These are phyloP conservation scores for Diaporthe sp. DNA, from an alignment of 2,329 filamentous ascomycete species.

Conservation along the genomic window DNA sequence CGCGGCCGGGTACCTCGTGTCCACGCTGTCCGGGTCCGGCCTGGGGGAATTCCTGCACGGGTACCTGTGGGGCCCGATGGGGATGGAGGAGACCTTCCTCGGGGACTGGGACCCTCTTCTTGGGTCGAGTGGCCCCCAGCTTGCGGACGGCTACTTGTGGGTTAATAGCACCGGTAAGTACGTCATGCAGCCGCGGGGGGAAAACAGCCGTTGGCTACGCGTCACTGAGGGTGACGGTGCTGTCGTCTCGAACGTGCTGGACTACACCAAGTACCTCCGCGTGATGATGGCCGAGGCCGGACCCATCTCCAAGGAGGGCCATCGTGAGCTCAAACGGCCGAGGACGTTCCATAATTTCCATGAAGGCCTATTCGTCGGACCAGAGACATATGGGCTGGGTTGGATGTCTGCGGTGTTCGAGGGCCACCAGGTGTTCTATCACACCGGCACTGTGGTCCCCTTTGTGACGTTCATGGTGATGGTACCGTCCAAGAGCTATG, in stretches of 20 bases:
- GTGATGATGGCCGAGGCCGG: slow-evolving; percentile 50
- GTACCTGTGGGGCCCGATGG: slow-evolving; percentile 60
- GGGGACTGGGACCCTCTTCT: slow-evolving; percentile 49
- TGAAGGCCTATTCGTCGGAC: slow-evolving; percentile 27
- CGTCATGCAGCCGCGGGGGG: slow-evolving; percentile 43
- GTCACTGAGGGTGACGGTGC: slow-evolving; percentile 59
- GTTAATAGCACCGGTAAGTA: slow-evolving; percentile 47
- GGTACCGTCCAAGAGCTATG: slow-evolving; percentile 40
- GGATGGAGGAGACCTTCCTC: slow-evolving; percentile 60
- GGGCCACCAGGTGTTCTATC: slow-evolving; percentile 41
- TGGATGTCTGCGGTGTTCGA: slow-evolving; percentile 42
- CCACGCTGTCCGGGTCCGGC: slow-evolving; percentile 54
- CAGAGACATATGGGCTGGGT: slow-evolving; percentile 38
- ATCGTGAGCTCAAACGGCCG: slow-evolving; percentile 47
- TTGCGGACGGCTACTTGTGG: slow-evolving; percentile 57
- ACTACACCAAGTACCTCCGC: slow-evolving; percentile 55
- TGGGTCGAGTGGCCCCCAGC: neutral
- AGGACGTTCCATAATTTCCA: slow-evolving; percentile 31
- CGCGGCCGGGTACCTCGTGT: slow-evolving; percentile 60
- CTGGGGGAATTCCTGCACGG: slow-evolving; percentile 58
- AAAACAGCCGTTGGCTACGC: slow-evolving; percentile 41
- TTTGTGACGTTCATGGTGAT: slow-evolving; percentile 43
- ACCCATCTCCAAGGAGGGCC: slow-evolving; percentile 47
- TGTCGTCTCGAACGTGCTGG: slow-evolving; percentile 56
- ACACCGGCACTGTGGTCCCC: slow-evolving; percentile 36